A percentile compares a stretch with the other conserved stretches of the same genome.
phyloP scores from a whole-genome alignment of 768 basidiomycete species.

The Rhodotorula taiwanensis region DNA sequence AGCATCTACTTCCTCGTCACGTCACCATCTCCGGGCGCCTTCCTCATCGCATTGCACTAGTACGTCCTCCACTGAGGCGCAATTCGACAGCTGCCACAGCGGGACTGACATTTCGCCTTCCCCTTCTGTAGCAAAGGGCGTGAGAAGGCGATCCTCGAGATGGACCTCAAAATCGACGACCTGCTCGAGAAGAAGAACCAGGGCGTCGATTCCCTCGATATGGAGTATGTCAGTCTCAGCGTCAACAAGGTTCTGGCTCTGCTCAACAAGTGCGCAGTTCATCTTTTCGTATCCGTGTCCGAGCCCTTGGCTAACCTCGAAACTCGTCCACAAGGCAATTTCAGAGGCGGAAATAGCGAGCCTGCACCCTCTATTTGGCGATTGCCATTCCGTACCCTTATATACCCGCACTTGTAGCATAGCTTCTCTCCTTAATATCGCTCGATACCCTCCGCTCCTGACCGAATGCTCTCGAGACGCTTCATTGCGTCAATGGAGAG shows the following conservation, averaged over 20 bases:
- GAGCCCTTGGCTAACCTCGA: not conserved
- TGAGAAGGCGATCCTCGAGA: conserved; percentile 97
- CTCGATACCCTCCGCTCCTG: no score
- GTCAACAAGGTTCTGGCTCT: conserved; percentile 27
- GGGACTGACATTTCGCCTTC: not conserved
- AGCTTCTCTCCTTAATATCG: no score
- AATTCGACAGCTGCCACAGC: no score
- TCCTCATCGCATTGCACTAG: conserved; percentile 97
- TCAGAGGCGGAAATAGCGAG: conserved; percentile 26
- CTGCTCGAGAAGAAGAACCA: conserved; percentile 99
- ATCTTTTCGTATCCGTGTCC: not conserved
- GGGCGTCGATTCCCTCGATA: conserved; percentile 88
- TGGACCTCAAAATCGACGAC: conserved; percentile 95
- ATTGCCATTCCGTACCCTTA: no score
- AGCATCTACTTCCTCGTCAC: conserved; percentile 99
- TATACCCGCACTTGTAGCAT: no score
- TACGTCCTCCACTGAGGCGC: conserved; percentile 48
- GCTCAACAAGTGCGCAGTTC: conserved; percentile 31
- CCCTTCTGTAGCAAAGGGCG: conserved; percentile 54
- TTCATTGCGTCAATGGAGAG: no score
- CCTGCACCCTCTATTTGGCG: no score
- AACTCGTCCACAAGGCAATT: conserved; percentile 12
- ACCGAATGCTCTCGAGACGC: no score
- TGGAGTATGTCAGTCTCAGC: conserved; percentile 62
- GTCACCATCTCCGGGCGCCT: conserved; percentile 93